Evolutionary conservation across 805 yeast species (phyloP), one percentile per base, ranked within the genome.

Genomic region (Candida boleticola): DNA sequence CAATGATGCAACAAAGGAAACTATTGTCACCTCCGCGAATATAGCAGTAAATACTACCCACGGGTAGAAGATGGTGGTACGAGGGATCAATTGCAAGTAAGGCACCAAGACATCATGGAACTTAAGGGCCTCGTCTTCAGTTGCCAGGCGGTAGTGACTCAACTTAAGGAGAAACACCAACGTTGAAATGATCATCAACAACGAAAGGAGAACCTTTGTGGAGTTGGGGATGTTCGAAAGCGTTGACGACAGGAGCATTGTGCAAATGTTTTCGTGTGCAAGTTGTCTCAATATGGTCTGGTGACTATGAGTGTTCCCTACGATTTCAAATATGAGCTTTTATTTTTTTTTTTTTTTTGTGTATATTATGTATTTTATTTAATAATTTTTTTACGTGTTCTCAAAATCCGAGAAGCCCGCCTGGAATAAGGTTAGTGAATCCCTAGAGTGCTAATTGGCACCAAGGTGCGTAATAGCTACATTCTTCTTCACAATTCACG

Each of bases 21-120:
- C 53, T 2, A 77, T 37, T 5, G 77, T 63, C 4, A 73, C 71
- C 53, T 84, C 89, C 2, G 83, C 77, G 55, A 83, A 81, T n/a
- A 83, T 76, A 0, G 87, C 73, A 2, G 83, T 72, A 22, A 77
- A 55, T 2, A 83, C 51, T 1, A 84, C 84, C 83, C 86, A 80
- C 4, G 89, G 89, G 47, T 79, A 68, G 41, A 62, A 66, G 3
- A 82, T 50, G 0, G 81, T 69, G 40, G 71, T 66, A 20, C 71
- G 61, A 10, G 92, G 90, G 4, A 85, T 76, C 60, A 85, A 66
- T 60, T 85, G 89, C 32, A 85, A 52, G 29, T 64, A 64, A 1
- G 86, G 89, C 5, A 80, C 74, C 16, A 68, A 57, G 25, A 82
- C 64, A 23, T 68, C 66, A 34, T 65, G 66, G 44, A 71, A 66